Evolutionary conservation across 2,329 filamentous ascomycete genomes (phyloP).

Genomic region (Pezicula carpinea): DNA sequence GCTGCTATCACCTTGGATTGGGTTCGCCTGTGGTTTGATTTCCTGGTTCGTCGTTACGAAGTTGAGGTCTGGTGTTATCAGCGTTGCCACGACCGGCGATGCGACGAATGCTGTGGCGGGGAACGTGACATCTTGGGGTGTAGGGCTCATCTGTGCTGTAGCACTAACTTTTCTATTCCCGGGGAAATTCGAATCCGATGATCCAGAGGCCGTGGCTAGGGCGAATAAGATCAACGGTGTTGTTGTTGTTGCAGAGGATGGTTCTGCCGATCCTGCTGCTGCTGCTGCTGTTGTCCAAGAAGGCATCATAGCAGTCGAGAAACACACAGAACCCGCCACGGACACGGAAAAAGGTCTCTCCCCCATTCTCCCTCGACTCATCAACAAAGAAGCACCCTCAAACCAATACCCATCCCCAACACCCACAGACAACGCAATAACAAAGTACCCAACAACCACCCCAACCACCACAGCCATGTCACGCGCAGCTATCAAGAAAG

Average conservation of each 20-base stretch:
- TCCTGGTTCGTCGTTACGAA: conserved; percentile 35
- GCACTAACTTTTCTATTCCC: conserved; percentile 31
- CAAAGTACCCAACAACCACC: conserved; percentile 36
- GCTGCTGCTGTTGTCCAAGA: neutral
- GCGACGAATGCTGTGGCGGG: conserved; percentile 35
- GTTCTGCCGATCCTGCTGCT: neutral
- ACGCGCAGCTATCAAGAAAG: conserved; percentile 30
- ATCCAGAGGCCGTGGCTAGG: conserved; percentile 20
- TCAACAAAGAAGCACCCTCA: conserved; percentile 12
- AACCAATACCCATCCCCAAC: conserved; percentile 19
- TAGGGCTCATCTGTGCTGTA: conserved; percentile 30
- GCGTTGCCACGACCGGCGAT: conserved; percentile 32
- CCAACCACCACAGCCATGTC: conserved; percentile 39
- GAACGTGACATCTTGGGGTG: conserved; percentile 32
- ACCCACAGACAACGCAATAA: conserved; percentile 34
- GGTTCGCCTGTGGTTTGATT: conserved; percentile 28
- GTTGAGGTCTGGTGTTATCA: conserved; percentile 30
- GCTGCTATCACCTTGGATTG: conserved; percentile 31
- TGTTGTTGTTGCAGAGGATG: neutral
- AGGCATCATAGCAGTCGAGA: neutral
- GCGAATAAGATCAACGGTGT: conserved; percentile 29
- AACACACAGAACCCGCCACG: conserved; percentile 2
- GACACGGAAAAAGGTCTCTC: conserved; percentile 9
- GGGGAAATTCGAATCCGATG: conserved; percentile 19
- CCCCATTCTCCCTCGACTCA: too few relatives aligned